phyloP scores from a whole-genome alignment of 1,284 basidiomycete species.

The Puccinia novopanici region DNA sequence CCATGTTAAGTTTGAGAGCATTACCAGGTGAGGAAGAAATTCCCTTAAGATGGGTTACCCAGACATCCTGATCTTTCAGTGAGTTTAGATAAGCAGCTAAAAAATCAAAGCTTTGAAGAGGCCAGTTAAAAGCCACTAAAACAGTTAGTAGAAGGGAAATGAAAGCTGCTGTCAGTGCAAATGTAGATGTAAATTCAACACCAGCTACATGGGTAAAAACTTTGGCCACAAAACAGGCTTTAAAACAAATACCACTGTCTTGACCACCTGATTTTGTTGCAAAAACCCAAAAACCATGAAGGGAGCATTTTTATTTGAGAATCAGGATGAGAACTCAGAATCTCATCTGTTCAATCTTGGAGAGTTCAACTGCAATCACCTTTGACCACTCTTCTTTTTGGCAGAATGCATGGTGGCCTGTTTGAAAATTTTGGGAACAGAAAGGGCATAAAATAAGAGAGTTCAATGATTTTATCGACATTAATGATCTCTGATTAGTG shows the following conservation, averaged over 20 bases:
- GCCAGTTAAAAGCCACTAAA: background rate
- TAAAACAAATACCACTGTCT: no score
- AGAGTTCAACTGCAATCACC: background rate
- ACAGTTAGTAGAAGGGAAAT: slow-evolving; percentile 11
- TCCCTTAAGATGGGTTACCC: background rate
- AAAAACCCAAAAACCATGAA: no score
- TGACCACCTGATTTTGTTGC: background rate
- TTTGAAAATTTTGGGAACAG: background rate
- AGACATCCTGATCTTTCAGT: no score
- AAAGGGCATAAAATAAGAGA: background rate
- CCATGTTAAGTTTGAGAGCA: slow-evolving; percentile 11
- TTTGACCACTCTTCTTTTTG: background rate
- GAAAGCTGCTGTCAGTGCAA: no score
- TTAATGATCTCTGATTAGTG: background rate
- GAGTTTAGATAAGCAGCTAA: slow-evolving; percentile 17
- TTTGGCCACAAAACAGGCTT: no score
- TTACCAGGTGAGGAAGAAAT: background rate
- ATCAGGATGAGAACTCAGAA: background rate
- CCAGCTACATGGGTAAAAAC: slow-evolving; percentile 3
- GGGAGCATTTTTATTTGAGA: background rate
- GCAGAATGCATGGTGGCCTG: background rate
- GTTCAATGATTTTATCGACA: background rate
- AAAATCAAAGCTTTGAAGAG: slow-evolving; percentile 7
- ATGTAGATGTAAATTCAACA: no score
- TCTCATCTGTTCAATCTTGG: background rate